These are phyloP conservation scores for Excoecaria cochinchinensis DNA, from an alignment of 345 rosid genomes.

Conservation along the genomic window DNA sequence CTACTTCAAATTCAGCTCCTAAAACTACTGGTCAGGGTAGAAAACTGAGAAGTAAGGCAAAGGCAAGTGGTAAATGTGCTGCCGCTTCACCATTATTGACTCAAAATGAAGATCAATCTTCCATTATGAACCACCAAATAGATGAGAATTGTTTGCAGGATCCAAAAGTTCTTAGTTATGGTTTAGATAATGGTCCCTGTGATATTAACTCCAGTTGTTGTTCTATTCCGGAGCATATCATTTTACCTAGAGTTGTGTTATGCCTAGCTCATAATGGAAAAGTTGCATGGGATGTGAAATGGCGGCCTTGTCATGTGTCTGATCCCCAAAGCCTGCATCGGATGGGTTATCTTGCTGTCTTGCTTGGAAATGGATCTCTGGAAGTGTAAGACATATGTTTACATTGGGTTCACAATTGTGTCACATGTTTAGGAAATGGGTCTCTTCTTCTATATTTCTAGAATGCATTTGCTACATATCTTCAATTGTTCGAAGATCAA, in stretches of 20 bases:
- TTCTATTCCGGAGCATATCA: slow-evolving; percentile 44
- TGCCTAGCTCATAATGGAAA: slow-evolving; percentile 92
- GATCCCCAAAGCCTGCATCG: slow-evolving; percentile 49
- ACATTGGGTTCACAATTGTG: neutral
- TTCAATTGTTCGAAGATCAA: neutral
- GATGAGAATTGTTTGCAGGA: slow-evolving; percentile 25
- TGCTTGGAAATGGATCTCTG: slow-evolving; percentile 86
- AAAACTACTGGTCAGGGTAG: slow-evolving; percentile 28
- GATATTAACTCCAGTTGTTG: slow-evolving; percentile 21
- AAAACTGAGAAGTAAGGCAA: slow-evolving; percentile 32
- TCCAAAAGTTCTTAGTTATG: slow-evolving; percentile 19
- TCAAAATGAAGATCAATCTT: slow-evolving; percentile 28
- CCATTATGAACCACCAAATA: slow-evolving; percentile 26
- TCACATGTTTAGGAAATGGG: neutral
- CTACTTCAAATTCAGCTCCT: slow-evolving; percentile 31
- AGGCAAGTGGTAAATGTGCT: slow-evolving; percentile 18
- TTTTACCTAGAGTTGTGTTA: slow-evolving; percentile 68
- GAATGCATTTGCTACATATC: neutral
- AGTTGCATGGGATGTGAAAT: slow-evolving; percentile 93
- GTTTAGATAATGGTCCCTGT: slow-evolving; percentile 25
- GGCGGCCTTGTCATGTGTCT: slow-evolving; percentile 53
- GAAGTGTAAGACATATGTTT: slow-evolving; percentile 74
- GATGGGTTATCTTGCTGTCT: slow-evolving; percentile 90
- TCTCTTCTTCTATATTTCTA: neutral
- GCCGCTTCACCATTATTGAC: slow-evolving; percentile 17